Evolutionary conservation across 1,284 basidiomycete genomes (phyloP).

Genomic region (Malassezia slooffiae): DNA sequence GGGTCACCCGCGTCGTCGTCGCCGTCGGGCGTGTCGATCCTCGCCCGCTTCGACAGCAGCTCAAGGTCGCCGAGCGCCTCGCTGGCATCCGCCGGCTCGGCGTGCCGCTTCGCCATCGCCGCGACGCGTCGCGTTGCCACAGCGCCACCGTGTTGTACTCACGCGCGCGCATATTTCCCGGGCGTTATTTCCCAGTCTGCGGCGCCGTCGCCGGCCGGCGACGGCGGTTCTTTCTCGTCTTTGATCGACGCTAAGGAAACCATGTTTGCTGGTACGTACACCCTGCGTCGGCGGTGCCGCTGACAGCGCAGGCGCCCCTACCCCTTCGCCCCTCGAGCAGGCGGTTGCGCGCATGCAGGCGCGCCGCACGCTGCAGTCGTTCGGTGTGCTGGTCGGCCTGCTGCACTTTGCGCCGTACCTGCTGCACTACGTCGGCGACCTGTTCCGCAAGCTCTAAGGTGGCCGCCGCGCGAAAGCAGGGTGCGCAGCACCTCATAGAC

Average conservation of each 20-base stretch:
- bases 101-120: neutral
- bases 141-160: no score
- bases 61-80: conserved; percentile 6
- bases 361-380: conserved; percentile 11
- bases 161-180: neutral
- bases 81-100: neutral
- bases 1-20: neutral
- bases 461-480: neutral
- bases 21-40: conserved; percentile 3
- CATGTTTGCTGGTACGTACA: conserved; percentile 14
- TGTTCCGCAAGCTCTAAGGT: no score
- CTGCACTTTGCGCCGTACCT: conserved; percentile 17
- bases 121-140: neutral
- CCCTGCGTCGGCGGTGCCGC: neutral
- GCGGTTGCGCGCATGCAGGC: conserved; percentile 12
- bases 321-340: conserved; percentile 13
- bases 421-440: conserved; percentile 7
- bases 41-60: conserved; percentile 12
- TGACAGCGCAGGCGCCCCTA: conserved; percentile 11
- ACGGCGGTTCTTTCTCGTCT: conserved; percentile 3
- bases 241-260: neutral
- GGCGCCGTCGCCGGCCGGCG: neutral
- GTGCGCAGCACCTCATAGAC: no score
- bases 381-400: conserved; percentile 12
- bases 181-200: neutral